Percentiles rank a stretch among this genome's conserved stretches.
These are phyloP conservation scores for Acacia acuminata DNA, from an alignment of 306 rosid genomes.

Conservation along the genomic window DNA sequence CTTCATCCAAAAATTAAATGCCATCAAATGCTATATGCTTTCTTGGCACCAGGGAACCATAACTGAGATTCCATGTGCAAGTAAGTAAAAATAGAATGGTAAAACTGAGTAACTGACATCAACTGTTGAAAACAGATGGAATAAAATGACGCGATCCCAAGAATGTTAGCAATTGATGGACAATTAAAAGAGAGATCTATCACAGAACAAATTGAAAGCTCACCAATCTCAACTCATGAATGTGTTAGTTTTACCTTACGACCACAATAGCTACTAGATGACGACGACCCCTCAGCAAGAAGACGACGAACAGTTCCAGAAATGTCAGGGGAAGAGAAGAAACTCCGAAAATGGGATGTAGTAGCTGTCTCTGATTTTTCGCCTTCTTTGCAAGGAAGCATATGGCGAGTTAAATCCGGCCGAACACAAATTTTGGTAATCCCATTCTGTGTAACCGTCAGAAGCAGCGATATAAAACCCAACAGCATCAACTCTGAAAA, in stretches of 20 bases:
- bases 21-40: not conserved
- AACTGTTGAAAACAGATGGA: not conserved
- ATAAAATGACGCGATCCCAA: not conserved
- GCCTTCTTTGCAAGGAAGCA: slow-evolving; percentile 65
- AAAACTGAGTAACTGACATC: not conserved
- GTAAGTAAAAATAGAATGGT: not conserved
- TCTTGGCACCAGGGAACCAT: not conserved
- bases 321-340: slow-evolving; percentile 36
- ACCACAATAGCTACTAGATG: slow-evolving; percentile 45
- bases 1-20: not conserved
- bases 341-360: slow-evolving; percentile 46
- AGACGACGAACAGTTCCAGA: slow-evolving; percentile 42
- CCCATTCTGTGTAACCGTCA: slow-evolving; percentile 71
- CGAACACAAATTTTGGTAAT: slow-evolving; percentile 75
- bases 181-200: not conserved
- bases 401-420: slow-evolving; percentile 33
- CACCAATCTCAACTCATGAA: not conserved
- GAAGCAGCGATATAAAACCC: slow-evolving; percentile 88
- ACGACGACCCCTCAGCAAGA: slow-evolving; percentile 27
- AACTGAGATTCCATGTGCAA: not conserved
- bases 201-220: not conserved
- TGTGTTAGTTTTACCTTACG: slow-evolving; percentile 48
- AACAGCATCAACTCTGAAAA: slow-evolving; percentile 81
- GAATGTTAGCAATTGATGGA: not conserved
- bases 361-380: slow-evolving; percentile 10